These are phyloP conservation scores for Quercus ilex DNA, from an alignment of 306 rosid species.

Conservation along the genomic window DNA sequence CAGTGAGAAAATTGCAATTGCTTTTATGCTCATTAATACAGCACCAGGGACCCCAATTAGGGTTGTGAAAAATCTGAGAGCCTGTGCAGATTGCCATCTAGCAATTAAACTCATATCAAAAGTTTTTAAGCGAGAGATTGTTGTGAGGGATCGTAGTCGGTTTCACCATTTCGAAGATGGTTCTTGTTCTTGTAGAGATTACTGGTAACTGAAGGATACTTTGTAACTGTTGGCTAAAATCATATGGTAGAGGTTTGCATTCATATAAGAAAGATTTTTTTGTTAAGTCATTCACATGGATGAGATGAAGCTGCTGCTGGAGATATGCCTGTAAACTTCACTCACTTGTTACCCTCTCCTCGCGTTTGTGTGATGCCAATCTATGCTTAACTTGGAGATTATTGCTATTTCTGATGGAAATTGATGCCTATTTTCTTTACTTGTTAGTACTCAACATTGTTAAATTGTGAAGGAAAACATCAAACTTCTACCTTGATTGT, in stretches of 20 bases:
- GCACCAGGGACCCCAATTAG: slow-evolving; percentile 49
- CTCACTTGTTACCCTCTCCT: neutral
- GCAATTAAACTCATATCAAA: slow-evolving; percentile 62
- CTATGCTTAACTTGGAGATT: neutral
- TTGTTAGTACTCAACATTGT: too few relatives aligned
- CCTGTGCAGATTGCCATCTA: slow-evolving; percentile 55
- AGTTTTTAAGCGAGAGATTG: slow-evolving; percentile 46
- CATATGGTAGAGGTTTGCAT: neutral
- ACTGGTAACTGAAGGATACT: slow-evolving; percentile 33
- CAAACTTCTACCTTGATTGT: too few relatives aligned
- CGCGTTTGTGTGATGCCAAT: neutral
- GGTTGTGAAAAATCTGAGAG: slow-evolving; percentile 55
- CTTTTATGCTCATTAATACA: slow-evolving; percentile 55
- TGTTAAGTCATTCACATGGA: neutral
- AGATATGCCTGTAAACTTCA: neutral
- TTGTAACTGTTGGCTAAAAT: neutral
- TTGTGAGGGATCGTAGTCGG: slow-evolving; percentile 52
- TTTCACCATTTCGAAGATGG: slow-evolving; percentile 56
- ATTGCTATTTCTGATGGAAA: neutral
- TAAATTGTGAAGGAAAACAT: too few relatives aligned
- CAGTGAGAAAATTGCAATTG: slow-evolving; percentile 57
- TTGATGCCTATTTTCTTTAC: neutral
- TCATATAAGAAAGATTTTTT: too few relatives aligned
- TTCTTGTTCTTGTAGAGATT: slow-evolving; percentile 54
- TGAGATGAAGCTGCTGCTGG: neutral